Evolutionary conservation across 768 basidiomycete species (phyloP), one percentile per base, ranked within the genome.

Genomic region (Arthromyces matolae): DNA sequence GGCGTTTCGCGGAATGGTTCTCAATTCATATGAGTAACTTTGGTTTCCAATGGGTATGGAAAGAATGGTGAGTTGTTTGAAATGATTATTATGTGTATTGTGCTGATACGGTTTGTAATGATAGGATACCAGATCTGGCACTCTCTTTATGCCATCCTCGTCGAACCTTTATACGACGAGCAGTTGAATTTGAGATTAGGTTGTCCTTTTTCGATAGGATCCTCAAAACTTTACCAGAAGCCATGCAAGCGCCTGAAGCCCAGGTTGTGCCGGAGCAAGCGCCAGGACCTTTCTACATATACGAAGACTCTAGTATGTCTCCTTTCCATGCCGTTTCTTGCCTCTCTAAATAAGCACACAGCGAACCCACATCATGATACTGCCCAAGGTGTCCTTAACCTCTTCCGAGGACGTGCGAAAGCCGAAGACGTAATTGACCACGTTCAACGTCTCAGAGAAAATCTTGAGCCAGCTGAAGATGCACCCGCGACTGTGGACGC

Each of bases 21-120:
- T 79, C 91, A 2, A 76, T 89, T 2, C 96, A 99, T 60, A 86
- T 99, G 84, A 94, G 91, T 55, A 99, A 99, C 68, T 99, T 97
- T 64, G 86, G 85, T 20, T 99, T 97, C 69, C 84, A 86, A 59
- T 98, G 96, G 96, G 92, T 96, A 12, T 99, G 96, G 96, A 94
- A 92, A 60, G 96, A 98, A 77, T 99, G 96, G 95, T 93, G 42
- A 36, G 83, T 68, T 33, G n/a, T 9, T 9, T 25, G 8, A 16
- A 13, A 10, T 18, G 1, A 3, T 24, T 36, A 7, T 16, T 7
- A 7, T 9, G 12, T 7, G 13, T 14, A 8, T 29, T 37, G 24
- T 24, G 8, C 9, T 6, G 24, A 16, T 22, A 25, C 29, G 36
- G 20, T 53, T 14, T 32, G 8, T 32, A 1, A 28, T 16, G 54